Evolutionary conservation across 129 eudicot genomes (phyloP), one percentile per base, ranked within the genome.

Genomic region (Lactuca sativa): DNA sequence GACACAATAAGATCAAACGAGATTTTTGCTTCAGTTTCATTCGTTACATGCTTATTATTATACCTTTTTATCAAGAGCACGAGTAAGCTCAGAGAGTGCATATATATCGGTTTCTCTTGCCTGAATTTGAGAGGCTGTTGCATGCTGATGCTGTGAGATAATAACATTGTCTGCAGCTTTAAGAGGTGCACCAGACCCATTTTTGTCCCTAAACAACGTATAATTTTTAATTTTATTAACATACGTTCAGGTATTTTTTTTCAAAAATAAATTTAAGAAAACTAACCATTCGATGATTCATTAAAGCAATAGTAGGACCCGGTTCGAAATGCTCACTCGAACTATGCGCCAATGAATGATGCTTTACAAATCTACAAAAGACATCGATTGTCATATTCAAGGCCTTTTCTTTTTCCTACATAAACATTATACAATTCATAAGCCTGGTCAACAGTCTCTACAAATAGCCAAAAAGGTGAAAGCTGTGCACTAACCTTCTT

Each of bases 51-150:
- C 66, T 40, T 66, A 47, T 40, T 49, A 51, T 56, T 75, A 7
- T 72, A 85, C 90, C 90, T 85, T 85, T 65, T 82, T 81, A 76
- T 81, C 84, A 21, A 78, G 81, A 36, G 84, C 76, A 59, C 82
- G 81, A 43, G 72, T 71, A 55, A 81, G 82, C 74, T 73, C 82
- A 55, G 90, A 78, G 18, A 81, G 77, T 41, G 79, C 86, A 34
- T 77, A 73, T 59, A 81, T 73, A 72, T 81, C 83, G 8, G 82
- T 80, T 70, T 77, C 81, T 65, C 80, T 84, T n/a, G 83, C 76
- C 55, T 78, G 78, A 33, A 65, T 64, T 21, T 78, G 82, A 47
- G 77, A 71, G 56, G 56, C 69, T 63, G 76, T 41, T 48, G 75
- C 72, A 44, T 63, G 78, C 44, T 36, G 74, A 21, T 67, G 72